Evolutionary conservation across 2,329 filamentous ascomycete species (phyloP).

Genomic region (Aspergillus sp.): DNA sequence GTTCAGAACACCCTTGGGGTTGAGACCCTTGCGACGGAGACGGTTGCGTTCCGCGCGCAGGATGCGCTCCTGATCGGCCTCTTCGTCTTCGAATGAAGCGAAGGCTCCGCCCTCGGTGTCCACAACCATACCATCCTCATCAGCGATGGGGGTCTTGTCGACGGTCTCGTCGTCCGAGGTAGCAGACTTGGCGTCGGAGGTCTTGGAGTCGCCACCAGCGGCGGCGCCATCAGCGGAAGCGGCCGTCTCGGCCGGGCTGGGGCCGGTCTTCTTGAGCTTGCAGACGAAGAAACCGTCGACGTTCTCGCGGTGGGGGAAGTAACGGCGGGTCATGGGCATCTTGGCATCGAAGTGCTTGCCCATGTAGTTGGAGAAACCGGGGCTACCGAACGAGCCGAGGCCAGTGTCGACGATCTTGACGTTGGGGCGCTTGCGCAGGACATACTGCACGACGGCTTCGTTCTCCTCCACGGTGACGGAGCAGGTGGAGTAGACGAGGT

Average conservation of each 20-base stretch:
- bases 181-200: slow-evolving; percentile 20
- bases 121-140: slow-evolving; percentile 32
- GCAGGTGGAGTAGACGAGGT: slow-evolving; percentile 95
- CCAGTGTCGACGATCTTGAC: slow-evolving; percentile 91
- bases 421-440: slow-evolving; percentile 85
- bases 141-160: slow-evolving; percentile 68
- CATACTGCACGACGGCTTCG: slow-evolving; percentile 91
- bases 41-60: slow-evolving; percentile 71
- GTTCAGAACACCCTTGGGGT: slow-evolving; percentile 61
- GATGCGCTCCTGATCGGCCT: slow-evolving; percentile 66
- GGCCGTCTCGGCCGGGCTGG: slow-evolving; percentile 56
- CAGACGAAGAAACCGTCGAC: slow-evolving; percentile 98
- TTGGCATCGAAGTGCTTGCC: slow-evolving; percentile 88
- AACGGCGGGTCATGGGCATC: slow-evolving; percentile 78
- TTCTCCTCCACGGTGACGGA: slow-evolving; percentile 93
- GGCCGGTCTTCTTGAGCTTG: slow-evolving; percentile 91
- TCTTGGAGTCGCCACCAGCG: slow-evolving; percentile 14
- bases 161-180: slow-evolving; percentile 50
- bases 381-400: slow-evolving; percentile 77
- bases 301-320: slow-evolving; percentile 90
- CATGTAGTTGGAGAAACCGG: slow-evolving; percentile 87
- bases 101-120: slow-evolving; percentile 56
- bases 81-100: slow-evolving; percentile 72
- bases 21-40: slow-evolving; percentile 70
- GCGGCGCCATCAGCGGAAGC: slow-evolving; percentile 27